phyloP scores from a whole-genome alignment of 164 flowering plant genomes.

The Taxillus chinensis region DNA sequence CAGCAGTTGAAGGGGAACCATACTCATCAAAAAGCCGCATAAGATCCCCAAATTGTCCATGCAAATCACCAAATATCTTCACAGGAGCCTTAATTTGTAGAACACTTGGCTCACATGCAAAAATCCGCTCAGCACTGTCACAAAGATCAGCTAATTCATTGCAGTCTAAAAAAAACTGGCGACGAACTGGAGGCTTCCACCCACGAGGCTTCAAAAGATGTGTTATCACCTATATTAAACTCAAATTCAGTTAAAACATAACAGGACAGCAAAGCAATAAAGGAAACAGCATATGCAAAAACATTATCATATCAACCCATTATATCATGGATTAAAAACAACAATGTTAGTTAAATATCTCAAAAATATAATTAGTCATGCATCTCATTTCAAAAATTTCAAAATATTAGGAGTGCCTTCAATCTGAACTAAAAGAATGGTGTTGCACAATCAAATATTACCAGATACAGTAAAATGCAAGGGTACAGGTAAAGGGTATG shows the following conservation, averaged over 20 bases:
- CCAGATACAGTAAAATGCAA: too few relatives aligned
- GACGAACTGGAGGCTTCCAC: conserved; percentile 98
- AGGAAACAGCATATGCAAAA: background rate
- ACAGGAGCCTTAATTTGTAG: conserved; percentile 91
- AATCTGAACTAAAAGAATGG: too few relatives aligned
- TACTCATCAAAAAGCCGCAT: conserved; percentile 99
- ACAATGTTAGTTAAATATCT: too few relatives aligned
- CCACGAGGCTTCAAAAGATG: conserved; percentile 98
- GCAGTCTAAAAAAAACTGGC: conserved; percentile 97
- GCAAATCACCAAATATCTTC: conserved; percentile 98
- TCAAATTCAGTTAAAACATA: background rate
- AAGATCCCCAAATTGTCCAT: conserved; percentile 99
- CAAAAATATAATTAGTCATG: too few relatives aligned
- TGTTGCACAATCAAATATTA: too few relatives aligned
- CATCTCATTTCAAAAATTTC: too few relatives aligned
- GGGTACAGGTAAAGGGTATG: too few relatives aligned
- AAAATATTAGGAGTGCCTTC: too few relatives aligned
- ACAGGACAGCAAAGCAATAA: background rate
- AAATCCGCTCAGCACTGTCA: conserved; percentile 87
- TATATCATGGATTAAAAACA: too few relatives aligned
- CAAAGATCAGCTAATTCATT: conserved; percentile 98
- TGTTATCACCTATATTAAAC: conserved; percentile 57
- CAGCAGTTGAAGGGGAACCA: conserved; percentile 99
- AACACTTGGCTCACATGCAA: conserved; percentile 88
- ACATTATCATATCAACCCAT: background rate